Conservation (phyloP, 192 early-diverging fungal genomes). For the Umbelopsis isabellina region DNA sequence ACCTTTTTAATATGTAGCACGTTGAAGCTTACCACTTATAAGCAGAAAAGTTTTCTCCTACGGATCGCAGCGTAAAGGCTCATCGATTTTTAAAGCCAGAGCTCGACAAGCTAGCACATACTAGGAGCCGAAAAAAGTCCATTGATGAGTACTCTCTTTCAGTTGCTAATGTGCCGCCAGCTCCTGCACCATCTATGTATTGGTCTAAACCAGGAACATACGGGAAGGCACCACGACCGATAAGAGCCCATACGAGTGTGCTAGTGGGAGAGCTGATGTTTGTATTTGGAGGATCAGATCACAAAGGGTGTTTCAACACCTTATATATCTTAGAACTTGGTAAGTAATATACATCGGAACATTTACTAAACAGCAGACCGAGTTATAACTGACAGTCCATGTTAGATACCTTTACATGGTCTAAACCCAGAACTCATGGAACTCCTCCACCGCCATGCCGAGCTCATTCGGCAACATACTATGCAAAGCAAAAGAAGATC, state of each 20-base stretch:
- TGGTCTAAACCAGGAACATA: slow-evolving; percentile 64
- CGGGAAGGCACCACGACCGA: slow-evolving; percentile 64
- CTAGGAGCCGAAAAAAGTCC: slow-evolving; percentile 4
- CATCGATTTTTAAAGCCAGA: neutral
- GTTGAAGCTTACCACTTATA: slow-evolving; percentile 19
- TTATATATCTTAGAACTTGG: slow-evolving; percentile 78
- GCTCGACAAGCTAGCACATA: neutral
- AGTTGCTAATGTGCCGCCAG: slow-evolving; percentile 25
- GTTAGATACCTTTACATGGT: slow-evolving; percentile 83
- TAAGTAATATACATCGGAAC: slow-evolving; percentile 27
- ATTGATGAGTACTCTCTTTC: neutral
- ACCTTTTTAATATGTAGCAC: neutral
- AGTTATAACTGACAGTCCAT: neutral
- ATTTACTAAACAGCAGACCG: neutral
- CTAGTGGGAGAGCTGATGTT: slow-evolving; percentile 75
- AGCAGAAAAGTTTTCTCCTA: slow-evolving; percentile 9
- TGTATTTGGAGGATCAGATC: slow-evolving; percentile 87
- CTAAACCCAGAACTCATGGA: slow-evolving; percentile 67
- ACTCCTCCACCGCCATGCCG: slow-evolving; percentile 78
- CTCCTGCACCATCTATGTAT: slow-evolving; percentile 80
- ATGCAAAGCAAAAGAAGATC: slow-evolving; percentile 56
- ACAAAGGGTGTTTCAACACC: slow-evolving; percentile 68
- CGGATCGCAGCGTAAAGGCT: neutral
- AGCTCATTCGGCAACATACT: slow-evolving; percentile 75
- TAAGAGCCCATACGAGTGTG: slow-evolving; percentile 80